These are phyloP conservation scores for Nemania sp. DNA, from an alignment of 2,329 filamentous ascomycete genomes.

Conservation along the genomic window DNA sequence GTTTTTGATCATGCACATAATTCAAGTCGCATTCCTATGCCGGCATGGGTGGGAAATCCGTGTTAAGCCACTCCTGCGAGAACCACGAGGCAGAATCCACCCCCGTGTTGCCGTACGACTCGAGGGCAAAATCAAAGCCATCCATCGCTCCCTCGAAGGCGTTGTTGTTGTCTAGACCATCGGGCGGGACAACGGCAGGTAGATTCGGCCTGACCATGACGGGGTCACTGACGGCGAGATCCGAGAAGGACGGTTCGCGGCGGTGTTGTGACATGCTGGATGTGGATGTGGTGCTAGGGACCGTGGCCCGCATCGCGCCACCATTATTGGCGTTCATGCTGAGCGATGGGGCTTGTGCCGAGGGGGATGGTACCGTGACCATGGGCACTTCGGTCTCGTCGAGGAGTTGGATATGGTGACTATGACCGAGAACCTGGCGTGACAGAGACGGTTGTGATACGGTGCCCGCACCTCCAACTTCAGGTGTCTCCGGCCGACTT, in stretches of 20 bases:
- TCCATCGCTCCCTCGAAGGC: constrained; percentile 56
- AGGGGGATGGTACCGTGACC: constrained; percentile 38
- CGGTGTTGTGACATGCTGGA: constrained; percentile 28
- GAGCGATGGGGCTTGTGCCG: constrained; percentile 36
- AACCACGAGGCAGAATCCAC: constrained; percentile 42
- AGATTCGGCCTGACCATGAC: constrained; percentile 39
- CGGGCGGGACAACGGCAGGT: constrained; percentile 41
- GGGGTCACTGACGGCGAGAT: constrained; percentile 34
- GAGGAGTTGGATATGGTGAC: constrained; percentile 39
- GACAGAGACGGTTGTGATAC: constrained; percentile 35
- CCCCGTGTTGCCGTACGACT: constrained; percentile 47
- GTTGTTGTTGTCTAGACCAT: constrained; percentile 52
- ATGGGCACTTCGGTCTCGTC: constrained; percentile 40
- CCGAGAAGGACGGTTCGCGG: constrained; percentile 34
- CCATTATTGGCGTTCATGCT: constrained; percentile 24
- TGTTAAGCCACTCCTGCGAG: constrained; percentile 41
- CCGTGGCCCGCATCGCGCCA: constrained; percentile 34
- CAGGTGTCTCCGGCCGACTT: constrained; percentile 40
- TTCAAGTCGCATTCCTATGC: constrained; percentile 26
- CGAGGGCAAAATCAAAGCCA: constrained; percentile 51
- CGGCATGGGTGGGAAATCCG: constrained; percentile 38
- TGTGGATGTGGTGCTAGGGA: constrained; percentile 29
- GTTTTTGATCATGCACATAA: background rate
- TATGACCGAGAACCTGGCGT: constrained; percentile 32
- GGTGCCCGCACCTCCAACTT: constrained; percentile 25